Percentiles rank a stretch among this genome's conserved stretches.
phyloP scores from a whole-genome alignment of 2,329 filamentous ascomycete genomes.

The Pseudogymnoascus sp. region DNA sequence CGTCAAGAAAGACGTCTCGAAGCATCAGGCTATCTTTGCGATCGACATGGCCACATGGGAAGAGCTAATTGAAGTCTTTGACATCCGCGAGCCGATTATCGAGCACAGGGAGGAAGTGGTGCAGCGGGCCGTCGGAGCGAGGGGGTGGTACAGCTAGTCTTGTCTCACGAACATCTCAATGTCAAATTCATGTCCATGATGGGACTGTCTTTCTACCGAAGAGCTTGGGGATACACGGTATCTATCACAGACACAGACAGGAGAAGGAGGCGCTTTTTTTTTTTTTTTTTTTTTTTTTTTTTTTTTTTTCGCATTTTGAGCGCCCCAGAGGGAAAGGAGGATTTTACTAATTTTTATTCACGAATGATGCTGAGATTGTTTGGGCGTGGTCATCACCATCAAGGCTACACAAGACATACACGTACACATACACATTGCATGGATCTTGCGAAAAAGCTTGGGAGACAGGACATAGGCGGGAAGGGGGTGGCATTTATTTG shows the following conservation, averaged over 20 bases:
- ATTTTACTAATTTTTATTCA: conserved; percentile 6
- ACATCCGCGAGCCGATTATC: conserved; percentile 75
- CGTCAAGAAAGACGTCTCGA: conserved; percentile 46
- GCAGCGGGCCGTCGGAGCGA: conserved; percentile 12
- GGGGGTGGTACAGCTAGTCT: conserved; percentile 16
- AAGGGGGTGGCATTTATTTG: background rate
- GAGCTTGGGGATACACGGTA: background rate
- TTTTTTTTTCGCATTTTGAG: background rate
- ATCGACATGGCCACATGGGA: conserved; percentile 82
- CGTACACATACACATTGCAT: background rate
- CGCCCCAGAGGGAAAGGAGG: background rate
- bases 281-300: background rate
- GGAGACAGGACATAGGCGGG: background rate
- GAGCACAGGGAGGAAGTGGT: conserved; percentile 59
- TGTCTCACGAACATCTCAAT: background rate
- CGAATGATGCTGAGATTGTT: background rate
- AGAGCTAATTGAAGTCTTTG: conserved; percentile 65
- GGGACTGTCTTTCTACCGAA: background rate
- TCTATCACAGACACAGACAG: background rate
- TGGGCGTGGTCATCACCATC: background rate
- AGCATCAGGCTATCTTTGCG: conserved; percentile 80
- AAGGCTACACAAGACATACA: conserved; percentile 6
- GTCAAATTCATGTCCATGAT: background rate
- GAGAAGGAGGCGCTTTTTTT: background rate
- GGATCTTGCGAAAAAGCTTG: background rate